Percentiles rank a stretch among this genome's conserved stretches.
phyloP scores from a whole-genome alignment of 129 eudicot species.

The Erigeron canadensis region DNA sequence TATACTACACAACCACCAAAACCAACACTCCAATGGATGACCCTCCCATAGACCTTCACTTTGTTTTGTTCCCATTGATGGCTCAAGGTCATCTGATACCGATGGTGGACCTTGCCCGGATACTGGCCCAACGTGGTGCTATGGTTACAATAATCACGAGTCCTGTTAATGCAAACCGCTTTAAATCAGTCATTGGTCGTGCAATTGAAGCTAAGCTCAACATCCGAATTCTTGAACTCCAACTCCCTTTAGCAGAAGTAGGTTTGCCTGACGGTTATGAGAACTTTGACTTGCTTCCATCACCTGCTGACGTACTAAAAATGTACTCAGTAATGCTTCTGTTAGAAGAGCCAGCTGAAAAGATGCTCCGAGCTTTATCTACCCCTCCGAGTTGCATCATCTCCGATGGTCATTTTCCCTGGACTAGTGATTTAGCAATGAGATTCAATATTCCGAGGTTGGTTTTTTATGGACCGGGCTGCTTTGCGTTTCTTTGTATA shows the following conservation, averaged over 20 bases:
- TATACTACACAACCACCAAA: neutral
- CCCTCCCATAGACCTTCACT: constrained; percentile 36
- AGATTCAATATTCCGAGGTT: constrained; percentile 54
- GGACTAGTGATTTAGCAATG: constrained; percentile 46
- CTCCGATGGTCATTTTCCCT: constrained; percentile 44
- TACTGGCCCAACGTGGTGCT: constrained; percentile 43
- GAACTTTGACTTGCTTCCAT: constrained; percentile 44
- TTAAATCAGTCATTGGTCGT: constrained; percentile 29
- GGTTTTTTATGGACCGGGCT: constrained; percentile 58
- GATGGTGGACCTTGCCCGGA: constrained; percentile 46
- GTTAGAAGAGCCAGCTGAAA: constrained; percentile 42
- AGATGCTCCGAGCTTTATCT: constrained; percentile 5
- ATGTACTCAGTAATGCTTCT: constrained; percentile 31
- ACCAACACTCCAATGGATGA: constrained; percentile 21
- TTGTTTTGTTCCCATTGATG: constrained; percentile 47
- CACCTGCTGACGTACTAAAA: constrained; percentile 6
- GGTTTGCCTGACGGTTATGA: constrained; percentile 52
- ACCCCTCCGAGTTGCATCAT: constrained; percentile 54
- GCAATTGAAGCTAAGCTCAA: constrained; percentile 31
- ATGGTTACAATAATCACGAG: constrained; percentile 42
- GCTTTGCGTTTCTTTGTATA: constrained; percentile 49
- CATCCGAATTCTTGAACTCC: constrained; percentile 37
- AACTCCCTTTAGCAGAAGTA: constrained; percentile 41
- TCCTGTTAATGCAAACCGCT: constrained; percentile 42
- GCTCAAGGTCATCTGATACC: constrained; percentile 58